A percentile compares a stretch with the other conserved stretches of the same genome.
These are phyloP conservation scores for Solanum bulbocastanum DNA, from an alignment of 257 asterid species.

Conservation along the genomic window DNA sequence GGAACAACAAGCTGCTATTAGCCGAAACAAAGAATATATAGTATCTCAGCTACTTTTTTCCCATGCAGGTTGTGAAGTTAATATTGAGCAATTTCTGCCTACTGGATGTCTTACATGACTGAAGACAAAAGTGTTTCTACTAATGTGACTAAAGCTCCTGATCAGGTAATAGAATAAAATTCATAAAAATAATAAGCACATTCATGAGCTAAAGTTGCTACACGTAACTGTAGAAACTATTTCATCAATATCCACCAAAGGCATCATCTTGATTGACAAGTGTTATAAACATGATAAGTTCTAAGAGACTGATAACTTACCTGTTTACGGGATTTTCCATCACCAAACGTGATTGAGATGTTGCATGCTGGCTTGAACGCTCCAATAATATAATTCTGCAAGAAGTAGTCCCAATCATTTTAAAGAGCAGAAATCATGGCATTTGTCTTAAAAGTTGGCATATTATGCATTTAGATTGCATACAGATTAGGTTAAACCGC, in stretches of 20 bases:
- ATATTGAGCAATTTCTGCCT: neutral
- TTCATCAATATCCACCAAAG: neutral
- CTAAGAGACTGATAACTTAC: constrained; percentile 17
- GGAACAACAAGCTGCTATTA: neutral
- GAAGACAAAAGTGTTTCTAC: neutral
- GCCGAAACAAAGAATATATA: neutral
- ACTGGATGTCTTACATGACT: neutral
- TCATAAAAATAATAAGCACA: neutral
- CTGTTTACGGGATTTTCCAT: constrained; percentile 82
- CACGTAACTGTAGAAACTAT: neutral
- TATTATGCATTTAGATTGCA: neutral
- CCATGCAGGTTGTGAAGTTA: neutral
- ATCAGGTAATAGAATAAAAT: neutral
- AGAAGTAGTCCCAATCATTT: neutral
- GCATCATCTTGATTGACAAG: neutral
- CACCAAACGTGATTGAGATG: constrained; percentile 55
- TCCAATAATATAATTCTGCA: constrained; percentile 78
- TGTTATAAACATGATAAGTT: neutral
- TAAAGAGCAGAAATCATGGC: neutral
- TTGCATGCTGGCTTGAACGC: constrained; percentile 94
- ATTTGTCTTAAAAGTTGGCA: neutral
- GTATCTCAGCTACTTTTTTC: neutral
- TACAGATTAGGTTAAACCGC: neutral
- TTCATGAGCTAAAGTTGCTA: neutral
- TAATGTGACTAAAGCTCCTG: neutral